phyloP scores from a whole-genome alignment of 805 yeast species.

The Ogataea henricii region DNA sequence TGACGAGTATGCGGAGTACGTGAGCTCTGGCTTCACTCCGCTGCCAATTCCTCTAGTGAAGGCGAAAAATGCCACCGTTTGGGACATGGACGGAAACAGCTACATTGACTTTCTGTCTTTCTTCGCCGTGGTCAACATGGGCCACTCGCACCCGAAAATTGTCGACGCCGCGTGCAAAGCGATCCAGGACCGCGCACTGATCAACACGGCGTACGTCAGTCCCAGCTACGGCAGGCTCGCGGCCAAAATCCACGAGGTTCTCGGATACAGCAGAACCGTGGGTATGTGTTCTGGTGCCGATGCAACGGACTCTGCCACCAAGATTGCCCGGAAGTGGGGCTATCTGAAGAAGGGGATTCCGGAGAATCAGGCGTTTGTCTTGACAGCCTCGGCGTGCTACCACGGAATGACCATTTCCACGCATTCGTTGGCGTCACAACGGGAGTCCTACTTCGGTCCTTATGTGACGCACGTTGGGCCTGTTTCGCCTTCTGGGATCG shows the following conservation, averaged over 20 bases:
- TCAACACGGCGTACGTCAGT: constrained; percentile 26
- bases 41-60: constrained; percentile 26
- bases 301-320: constrained; percentile 31
- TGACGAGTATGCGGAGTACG: constrained; percentile 19
- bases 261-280: constrained; percentile 26
- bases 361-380: constrained; percentile 22
- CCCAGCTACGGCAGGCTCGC: constrained; percentile 29
- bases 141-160: constrained; percentile 33
- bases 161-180: constrained; percentile 30
- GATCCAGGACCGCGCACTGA: constrained; percentile 21
- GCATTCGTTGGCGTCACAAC: constrained; percentile 24
- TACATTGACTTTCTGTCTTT: constrained; percentile 32
- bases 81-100: constrained; percentile 32
- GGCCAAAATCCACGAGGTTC: constrained; percentile 20
- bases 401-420: constrained; percentile 33
- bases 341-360: constrained; percentile 25
- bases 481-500: constrained; percentile 26
- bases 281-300: constrained; percentile 33
- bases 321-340: constrained; percentile 34
- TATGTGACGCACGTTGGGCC: constrained; percentile 28
- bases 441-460: constrained; percentile 25
- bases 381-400: constrained; percentile 29
- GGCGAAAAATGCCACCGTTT: constrained; percentile 26
- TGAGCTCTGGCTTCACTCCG: constrained; percentile 29
- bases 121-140: constrained; percentile 35